These are phyloP conservation scores for Flaveria brownii DNA, from an alignment of 129 eudicot species.

Conservation along the genomic window DNA sequence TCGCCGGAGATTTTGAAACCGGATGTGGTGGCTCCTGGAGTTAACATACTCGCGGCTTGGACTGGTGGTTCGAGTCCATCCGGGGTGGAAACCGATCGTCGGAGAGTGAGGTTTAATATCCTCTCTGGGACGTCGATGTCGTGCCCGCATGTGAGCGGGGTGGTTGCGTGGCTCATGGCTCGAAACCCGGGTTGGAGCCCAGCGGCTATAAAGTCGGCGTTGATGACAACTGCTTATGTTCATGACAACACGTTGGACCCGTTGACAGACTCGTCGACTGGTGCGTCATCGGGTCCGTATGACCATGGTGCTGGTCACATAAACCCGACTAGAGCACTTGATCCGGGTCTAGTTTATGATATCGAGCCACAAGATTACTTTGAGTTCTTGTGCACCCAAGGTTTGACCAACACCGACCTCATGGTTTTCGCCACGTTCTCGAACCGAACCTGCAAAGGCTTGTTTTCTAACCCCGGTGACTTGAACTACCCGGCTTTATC, in stretches of 20 bases:
- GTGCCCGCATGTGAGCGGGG: constrained; percentile 78
- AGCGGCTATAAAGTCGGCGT: constrained; percentile 66
- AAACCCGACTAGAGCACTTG: constrained; percentile 57
- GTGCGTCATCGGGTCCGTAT: constrained; percentile 46
- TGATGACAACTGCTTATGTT: constrained; percentile 75
- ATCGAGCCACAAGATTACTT: constrained; percentile 56
- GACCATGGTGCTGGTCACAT: constrained; percentile 84
- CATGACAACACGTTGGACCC: constrained; percentile 45
- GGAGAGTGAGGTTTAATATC: constrained; percentile 60
- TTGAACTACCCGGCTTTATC: constrained; percentile 73
- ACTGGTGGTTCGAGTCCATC: constrained; percentile 47
- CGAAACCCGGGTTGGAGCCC: constrained; percentile 69
- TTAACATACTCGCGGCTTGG: no score
- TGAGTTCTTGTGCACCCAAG: constrained; percentile 64
- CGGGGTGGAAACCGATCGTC: constrained; percentile 44
- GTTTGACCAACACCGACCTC: constrained; percentile 41
- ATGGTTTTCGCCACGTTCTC: constrained; percentile 48
- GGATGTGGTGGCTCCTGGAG: constrained; percentile 18
- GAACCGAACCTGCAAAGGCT: constrained; percentile 42
- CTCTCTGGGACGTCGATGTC: constrained; percentile 84
- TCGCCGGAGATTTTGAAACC: constrained; percentile 59
- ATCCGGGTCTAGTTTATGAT: constrained; percentile 71
- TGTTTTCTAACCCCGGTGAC: constrained; percentile 39
- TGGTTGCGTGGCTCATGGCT: constrained; percentile 66
- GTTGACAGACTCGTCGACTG: constrained; percentile 53